phyloP scores from a whole-genome alignment of 306 rosid genomes.

The Prunus davidiana region DNA sequence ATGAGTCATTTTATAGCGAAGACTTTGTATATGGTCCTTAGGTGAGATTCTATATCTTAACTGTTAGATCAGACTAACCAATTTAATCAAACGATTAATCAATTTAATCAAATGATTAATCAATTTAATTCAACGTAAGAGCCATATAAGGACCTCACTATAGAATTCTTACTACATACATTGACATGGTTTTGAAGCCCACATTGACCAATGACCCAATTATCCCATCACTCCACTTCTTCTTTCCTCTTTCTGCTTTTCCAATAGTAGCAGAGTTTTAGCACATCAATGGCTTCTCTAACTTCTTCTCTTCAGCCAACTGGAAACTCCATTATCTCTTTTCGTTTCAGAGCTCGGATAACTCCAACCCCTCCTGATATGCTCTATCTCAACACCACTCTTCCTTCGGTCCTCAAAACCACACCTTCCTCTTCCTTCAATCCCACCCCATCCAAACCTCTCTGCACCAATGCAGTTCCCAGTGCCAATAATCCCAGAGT shows the following conservation, averaged over 20 bases:
- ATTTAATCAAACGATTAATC: too few relatives aligned
- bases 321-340: constrained; percentile 24
- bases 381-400: constrained; percentile 3
- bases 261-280: not conserved
- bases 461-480: constrained; percentile 32
- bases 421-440: constrained; percentile 28
- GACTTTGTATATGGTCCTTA: too few relatives aligned
- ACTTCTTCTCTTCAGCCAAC: constrained; percentile 28
- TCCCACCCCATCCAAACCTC: constrained; percentile 13
- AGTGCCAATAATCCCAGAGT: constrained; percentile 24
- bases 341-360: constrained; percentile 28
- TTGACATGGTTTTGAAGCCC: not conserved
- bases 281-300: constrained; percentile 44
- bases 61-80: fast-evolving
- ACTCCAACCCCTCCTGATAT: constrained; percentile 2
- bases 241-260: not conserved
- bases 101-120: too few relatives aligned
- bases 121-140: too few relatives aligned
- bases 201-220: not conserved
- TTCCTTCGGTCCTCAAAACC: constrained; percentile 13
- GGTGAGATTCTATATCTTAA: fast-evolving
- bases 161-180: too few relatives aligned
- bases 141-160: too few relatives aligned
- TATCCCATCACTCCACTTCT: not conserved
- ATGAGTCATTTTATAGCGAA: too few relatives aligned